phyloP scores from a whole-genome alignment of 2,329 filamentous ascomycete genomes.

The Leptodontidium sp. region DNA sequence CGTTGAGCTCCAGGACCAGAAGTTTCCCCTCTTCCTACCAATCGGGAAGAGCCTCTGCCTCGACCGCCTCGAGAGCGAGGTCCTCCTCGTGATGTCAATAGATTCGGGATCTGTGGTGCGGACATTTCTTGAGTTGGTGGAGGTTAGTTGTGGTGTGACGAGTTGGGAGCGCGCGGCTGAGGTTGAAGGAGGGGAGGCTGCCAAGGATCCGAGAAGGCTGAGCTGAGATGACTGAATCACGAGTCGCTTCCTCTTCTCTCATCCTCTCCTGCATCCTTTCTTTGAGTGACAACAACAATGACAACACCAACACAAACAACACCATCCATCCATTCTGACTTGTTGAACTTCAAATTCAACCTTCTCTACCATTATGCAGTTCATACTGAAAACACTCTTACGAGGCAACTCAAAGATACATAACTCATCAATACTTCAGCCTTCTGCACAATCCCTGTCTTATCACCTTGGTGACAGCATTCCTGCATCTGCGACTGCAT shows the following conservation, averaged over 20 bases:
- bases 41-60: conserved; percentile 53
- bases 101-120: conserved; percentile 79
- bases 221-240: not conserved
- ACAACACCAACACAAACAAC: not conserved
- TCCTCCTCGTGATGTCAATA: conserved; percentile 64
- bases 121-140: conserved; percentile 60
- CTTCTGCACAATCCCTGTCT: not conserved
- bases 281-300: no score
- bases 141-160: not conserved
- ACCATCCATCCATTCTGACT: not conserved
- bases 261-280: not conserved
- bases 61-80: conserved; percentile 53
- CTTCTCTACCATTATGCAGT: not conserved
- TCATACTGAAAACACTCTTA: not conserved
- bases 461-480: not conserved
- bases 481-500: not conserved
- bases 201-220: conserved; percentile 17
- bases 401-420: not conserved
- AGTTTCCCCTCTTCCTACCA: conserved; percentile 38
- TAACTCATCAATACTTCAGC: not conserved
- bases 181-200: conserved; percentile 7
- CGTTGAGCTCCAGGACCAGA: conserved; percentile 43
- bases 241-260: not conserved
- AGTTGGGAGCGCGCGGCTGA: not conserved
- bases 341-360: not conserved